Conservation (phyloP, 108 stramenopile species). For the Cylindrotheca fusiformis region DNA sequence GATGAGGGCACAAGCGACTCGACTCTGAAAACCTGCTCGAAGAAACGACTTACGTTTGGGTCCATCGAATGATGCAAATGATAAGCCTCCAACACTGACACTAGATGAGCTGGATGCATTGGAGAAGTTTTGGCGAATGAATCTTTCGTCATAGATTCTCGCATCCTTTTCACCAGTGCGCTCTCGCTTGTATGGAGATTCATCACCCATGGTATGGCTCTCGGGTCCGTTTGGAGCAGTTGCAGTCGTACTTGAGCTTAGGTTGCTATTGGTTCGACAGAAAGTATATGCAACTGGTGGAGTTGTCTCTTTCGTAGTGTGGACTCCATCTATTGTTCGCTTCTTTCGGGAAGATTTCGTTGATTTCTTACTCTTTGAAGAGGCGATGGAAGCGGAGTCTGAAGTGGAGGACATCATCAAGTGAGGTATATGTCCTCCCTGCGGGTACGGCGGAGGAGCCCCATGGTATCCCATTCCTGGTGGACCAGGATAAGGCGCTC, state of each 20-base stretch:
- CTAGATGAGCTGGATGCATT: constrained; percentile 48
- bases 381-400: constrained; percentile 27
- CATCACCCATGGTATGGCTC: constrained; percentile 22
- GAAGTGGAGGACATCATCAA: constrained; percentile 18
- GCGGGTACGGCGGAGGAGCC: constrained; percentile 14
- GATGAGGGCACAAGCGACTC: neutral
- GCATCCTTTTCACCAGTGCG: constrained; percentile 9
- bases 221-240: constrained; percentile 41
- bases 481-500: constrained; percentile 13
- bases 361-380: constrained; percentile 28
- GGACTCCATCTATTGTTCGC: constrained; percentile 52
- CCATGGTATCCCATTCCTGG: constrained; percentile 28
- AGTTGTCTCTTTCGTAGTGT: constrained; percentile 19
- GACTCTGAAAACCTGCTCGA: neutral
- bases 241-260: constrained; percentile 33
- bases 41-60: constrained; percentile 29
- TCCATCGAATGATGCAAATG: constrained; percentile 41
- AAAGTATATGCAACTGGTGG: constrained; percentile 41
- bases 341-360: constrained; percentile 43
- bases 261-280: constrained; percentile 47
- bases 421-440: neutral
- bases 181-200: constrained; percentile 35
- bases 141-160: constrained; percentile 25
- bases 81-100: constrained; percentile 50
- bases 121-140: constrained; percentile 12